These are phyloP conservation scores for Myochromella boudieri DNA, from an alignment of 768 basidiomycete genomes.

Conservation along the genomic window DNA sequence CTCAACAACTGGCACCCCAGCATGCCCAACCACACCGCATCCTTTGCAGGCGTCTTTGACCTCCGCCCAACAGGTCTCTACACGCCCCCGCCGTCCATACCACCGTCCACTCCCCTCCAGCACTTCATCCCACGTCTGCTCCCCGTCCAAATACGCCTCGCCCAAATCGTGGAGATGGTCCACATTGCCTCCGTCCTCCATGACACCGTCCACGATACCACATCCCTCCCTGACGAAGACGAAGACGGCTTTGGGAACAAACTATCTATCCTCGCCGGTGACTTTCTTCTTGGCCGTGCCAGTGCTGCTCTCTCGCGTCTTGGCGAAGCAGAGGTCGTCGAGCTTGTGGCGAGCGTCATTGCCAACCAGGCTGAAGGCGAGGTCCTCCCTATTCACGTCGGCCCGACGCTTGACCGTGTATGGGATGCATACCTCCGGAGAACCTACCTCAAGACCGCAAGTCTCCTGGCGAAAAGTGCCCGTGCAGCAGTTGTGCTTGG, in stretches of 20 bases:
- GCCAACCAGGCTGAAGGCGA: constrained; percentile 97
- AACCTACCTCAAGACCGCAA: constrained; percentile 85
- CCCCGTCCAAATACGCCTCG: constrained; percentile 88
- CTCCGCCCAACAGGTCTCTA: constrained; percentile 38
- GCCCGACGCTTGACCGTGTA: constrained; percentile 47
- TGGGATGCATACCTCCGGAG: constrained; percentile 73
- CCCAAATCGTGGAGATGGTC: constrained; percentile 97
- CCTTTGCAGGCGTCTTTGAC: constrained; percentile 61
- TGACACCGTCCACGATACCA: constrained; percentile 82
- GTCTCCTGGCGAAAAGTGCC: constrained; percentile 85
- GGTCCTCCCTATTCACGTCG: constrained; percentile 71
- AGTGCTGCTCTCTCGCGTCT: constrained; percentile 85
- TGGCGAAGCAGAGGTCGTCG: constrained; percentile 87
- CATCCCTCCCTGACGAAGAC: constrained; percentile 59
- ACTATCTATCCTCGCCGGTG: constrained; percentile 89
- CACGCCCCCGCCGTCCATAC: constrained; percentile 21
- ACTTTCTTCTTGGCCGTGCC: constrained; percentile 92
- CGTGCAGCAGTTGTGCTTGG: constrained; percentile 87
- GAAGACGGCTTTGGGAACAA: constrained; percentile 86
- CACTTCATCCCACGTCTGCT: constrained; percentile 49
- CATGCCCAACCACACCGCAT: constrained; percentile 76
- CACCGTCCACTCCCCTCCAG: constrained; percentile 19
- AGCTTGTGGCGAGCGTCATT: constrained; percentile 88
- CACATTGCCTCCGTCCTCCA: constrained; percentile 93
- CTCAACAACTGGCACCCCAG: constrained; percentile 90